phyloP scores from a whole-genome alignment of 2,329 filamentous ascomycete species.

The Fusarium tupiense region DNA sequence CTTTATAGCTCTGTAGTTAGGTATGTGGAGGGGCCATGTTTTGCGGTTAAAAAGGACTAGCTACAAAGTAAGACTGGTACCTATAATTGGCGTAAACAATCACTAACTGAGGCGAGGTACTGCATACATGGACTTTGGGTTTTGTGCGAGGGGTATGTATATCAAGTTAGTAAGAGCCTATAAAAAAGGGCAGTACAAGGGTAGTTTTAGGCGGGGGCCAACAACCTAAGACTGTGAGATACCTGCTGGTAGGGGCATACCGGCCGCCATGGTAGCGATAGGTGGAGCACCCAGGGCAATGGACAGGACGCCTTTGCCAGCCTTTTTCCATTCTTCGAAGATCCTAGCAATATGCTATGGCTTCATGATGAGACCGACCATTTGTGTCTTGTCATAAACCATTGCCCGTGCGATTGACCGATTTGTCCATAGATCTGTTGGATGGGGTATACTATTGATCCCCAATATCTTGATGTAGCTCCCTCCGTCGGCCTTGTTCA shows the following conservation, averaged over 20 bases:
- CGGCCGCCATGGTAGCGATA: neutral
- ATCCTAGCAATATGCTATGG: neutral
- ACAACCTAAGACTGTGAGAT: neutral
- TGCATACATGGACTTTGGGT: rapidly evolving
- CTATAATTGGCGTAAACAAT: too few relatives aligned
- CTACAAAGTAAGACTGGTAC: too few relatives aligned
- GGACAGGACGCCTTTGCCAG: neutral
- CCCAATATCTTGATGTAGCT: neutral
- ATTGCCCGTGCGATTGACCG: neutral
- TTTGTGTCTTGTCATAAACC: neutral
- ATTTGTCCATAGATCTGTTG: neutral
- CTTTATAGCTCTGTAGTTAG: too few relatives aligned
- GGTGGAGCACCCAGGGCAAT: neutral
- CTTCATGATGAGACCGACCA: neutral
- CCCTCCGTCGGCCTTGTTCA: neutral
- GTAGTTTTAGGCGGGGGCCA: too few relatives aligned
- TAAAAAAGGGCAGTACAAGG: too few relatives aligned
- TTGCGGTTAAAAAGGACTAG: rapidly evolving
- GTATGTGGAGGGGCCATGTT: too few relatives aligned
- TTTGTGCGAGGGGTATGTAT: rapidly evolving
- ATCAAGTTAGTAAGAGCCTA: too few relatives aligned
- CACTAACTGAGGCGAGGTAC: too few relatives aligned
- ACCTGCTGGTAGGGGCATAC: neutral
- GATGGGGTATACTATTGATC: neutral
- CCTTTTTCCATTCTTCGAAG: neutral